These are phyloP conservation scores for Calcarisporium arbuscula DNA, from an alignment of 2,329 filamentous ascomycete genomes.

Conservation along the genomic window DNA sequence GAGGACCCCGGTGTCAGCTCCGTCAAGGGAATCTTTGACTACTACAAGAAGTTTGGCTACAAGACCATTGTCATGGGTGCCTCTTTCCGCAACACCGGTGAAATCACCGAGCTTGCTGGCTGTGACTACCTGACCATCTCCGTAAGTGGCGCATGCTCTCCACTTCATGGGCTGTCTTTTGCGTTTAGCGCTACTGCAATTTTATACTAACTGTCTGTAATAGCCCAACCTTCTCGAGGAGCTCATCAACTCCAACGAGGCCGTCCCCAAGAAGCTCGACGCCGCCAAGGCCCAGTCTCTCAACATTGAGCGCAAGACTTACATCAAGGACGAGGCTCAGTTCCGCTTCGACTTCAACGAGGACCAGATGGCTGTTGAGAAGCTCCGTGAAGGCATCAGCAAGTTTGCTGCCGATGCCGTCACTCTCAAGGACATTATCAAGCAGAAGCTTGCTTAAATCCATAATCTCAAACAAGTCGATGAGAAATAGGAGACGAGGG, in stretches of 20 bases:
- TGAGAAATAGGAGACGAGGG: slow-evolving; percentile 6
- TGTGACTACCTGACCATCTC: slow-evolving; percentile 99
- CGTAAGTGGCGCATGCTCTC: slow-evolving; percentile 43
- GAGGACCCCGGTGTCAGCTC: slow-evolving; percentile 96
- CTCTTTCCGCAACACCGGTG: slow-evolving; percentile 91
- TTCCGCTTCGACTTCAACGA: slow-evolving; percentile 99
- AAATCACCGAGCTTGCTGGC: slow-evolving; percentile 96
- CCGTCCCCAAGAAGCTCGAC: slow-evolving; percentile 91
- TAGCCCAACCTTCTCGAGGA: slow-evolving; percentile 91
- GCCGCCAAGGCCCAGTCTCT: slow-evolving; percentile 57
- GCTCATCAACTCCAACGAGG: slow-evolving; percentile 73
- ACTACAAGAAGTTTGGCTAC: slow-evolving; percentile 99
- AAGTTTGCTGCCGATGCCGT: slow-evolving; percentile 96
- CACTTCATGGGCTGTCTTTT: slow-evolving; percentile 1
- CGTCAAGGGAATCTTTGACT: slow-evolving; percentile 94
- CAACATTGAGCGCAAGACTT: slow-evolving; percentile 80
- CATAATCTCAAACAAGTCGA: neutral
- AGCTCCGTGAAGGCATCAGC: slow-evolving; percentile 98
- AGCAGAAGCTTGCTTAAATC: slow-evolving; percentile 66
- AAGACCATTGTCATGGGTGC: slow-evolving; percentile 99
- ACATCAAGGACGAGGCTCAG: slow-evolving; percentile 78
- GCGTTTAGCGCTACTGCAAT: slow-evolving; percentile 4
- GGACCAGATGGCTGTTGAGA: slow-evolving; percentile 98
- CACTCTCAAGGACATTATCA: slow-evolving; percentile 87
- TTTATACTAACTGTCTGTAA: slow-evolving; percentile 11